Base-by-base conservation (phyloP, 495 filamentous ascomycete species). In the Aspergillus incahuasiensis region DNA sequence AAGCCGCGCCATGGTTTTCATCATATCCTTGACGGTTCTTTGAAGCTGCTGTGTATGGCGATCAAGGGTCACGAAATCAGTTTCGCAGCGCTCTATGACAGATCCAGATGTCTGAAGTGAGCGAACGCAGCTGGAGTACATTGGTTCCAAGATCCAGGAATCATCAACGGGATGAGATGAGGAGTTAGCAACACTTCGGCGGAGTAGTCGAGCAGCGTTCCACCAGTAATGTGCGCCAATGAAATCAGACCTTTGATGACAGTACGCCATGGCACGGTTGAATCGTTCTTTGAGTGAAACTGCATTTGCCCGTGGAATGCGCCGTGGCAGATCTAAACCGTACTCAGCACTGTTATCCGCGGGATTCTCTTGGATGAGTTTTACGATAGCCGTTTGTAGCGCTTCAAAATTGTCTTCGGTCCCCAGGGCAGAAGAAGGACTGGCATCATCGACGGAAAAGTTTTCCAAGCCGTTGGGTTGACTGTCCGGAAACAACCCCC, bases 371-470 rank as follows among this genome's bases (percentile, higher is more conserved):
- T 87, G 81, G 16, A 94, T 86, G 2, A 96, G 77, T 63, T 89
- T 91, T 43, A 89, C 72, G 44, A 96, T 87, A 6, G 89, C 87
- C 32, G 89, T 85, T 52, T 92, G 87, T 7, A 95, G 72, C 50
- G 89, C 85, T 68, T 94, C 88, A 59, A 94, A 89, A 59, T 91
- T 88, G 58, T 87, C 88, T 63, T 89, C 86, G 6, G 90, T 71
- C 24, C 89, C 88, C 11, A 89, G 77, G 8, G 80, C 77, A 12
- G 83, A 84, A 24, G 80, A 84, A 24, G 80, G 79, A 5, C 78
- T 79, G 11, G 77, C 75, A 11, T 90, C 88, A 60, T 91, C 86
- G 18, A 54, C 59, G 16, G 59, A 52, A 3, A 50, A 32, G 45
- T 47, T 61, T 12, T 67, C 65, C 11, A 58, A 43, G 16, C 28